Base-by-base conservation (phyloP, 495 filamentous ascomycete species). In the Talaromyces liani region DNA sequence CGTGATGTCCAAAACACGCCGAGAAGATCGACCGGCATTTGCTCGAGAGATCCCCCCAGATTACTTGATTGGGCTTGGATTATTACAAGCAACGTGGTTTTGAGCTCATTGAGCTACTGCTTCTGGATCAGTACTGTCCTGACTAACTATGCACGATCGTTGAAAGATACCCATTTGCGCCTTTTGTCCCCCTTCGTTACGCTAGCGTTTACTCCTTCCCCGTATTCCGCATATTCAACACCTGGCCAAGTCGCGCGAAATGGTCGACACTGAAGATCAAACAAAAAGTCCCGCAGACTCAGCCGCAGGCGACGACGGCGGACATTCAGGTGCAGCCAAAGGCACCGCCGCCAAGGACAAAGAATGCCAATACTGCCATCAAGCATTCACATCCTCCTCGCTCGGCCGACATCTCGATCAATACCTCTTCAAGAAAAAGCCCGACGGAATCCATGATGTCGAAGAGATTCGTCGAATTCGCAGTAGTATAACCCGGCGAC, bases 371-470 rank as follows among this genome's bases (percentile, higher is more conserved):
- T 97, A 89, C 78, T 97, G 92, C 74, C 75, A 85, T 47, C 90
- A 93, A 71, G 74, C 86, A 2, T 97, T 96, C 67, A 97, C 92
- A 2, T 96, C 92, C 7, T 96, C 92, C 6, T 94, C 91, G 3
- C 81, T 97, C n/a, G 92, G 92, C 25, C 88, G 92, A 41, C 92
- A 97, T 77, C 84, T 96, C 27, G 92, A 97, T 70, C 82, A 94
- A 36, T 96, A 92, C 71, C 88, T 96, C 65, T 91, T 90, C 71
- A 87, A 88, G 67, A 93, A 90, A 75, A 96, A 96, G 70, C 82
- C 91, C 3, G 92, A 97, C 74, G 92, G 91, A 8, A 69, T 95
- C 51, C 92, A 97, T 74, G 82, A 95, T 76, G 88, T 96, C 33
- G 90, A 92, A 6, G 90, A 89, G 73, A 97, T 97, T 71, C 81